Percentiles rank a stretch among this genome's conserved stretches.
phyloP scores from a whole-genome alignment of 176 grass and related monocot genomes.

The Cocos nucifera region DNA sequence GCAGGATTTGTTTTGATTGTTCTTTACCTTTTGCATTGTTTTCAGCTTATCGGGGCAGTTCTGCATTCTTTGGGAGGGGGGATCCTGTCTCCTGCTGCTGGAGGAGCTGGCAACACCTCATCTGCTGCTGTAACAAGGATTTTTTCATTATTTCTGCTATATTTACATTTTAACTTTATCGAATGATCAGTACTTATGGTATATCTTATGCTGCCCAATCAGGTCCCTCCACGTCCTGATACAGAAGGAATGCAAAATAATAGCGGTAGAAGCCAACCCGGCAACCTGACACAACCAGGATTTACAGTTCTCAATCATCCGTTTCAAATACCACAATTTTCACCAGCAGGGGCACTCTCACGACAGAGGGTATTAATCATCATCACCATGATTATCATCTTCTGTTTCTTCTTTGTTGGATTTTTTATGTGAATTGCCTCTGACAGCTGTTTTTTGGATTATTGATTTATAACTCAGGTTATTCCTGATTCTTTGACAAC shows the following conservation, averaged over 20 bases:
- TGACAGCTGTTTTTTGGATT: not conserved
- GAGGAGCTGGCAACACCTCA: constrained; percentile 31
- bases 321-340: constrained; percentile 58
- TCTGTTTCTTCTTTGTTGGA: not conserved
- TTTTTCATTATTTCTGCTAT: constrained; percentile 9
- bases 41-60: constrained; percentile 65
- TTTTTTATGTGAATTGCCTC: constrained; percentile 13
- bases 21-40: constrained; percentile 14
- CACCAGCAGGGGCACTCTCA: constrained; percentile 28
- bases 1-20: constrained; percentile 7
- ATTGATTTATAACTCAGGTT: constrained; percentile 34
- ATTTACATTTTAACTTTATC: not conserved
- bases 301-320: constrained; percentile 64
- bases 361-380: constrained; percentile 34
- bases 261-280: constrained; percentile 38
- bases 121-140: constrained; percentile 25
- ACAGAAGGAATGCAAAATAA: constrained; percentile 48
- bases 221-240: constrained; percentile 39
- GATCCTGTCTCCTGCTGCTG: constrained; percentile 30
- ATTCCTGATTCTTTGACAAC: constrained; percentile 81
- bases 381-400: not conserved
- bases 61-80: constrained; percentile 57
- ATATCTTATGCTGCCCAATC: constrained; percentile 22
- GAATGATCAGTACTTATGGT: not conserved
- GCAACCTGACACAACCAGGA: constrained; percentile 42